Conservation (phyloP, 2,329 filamentous ascomycete genomes). For the Exophiala spinifera region DNA sequence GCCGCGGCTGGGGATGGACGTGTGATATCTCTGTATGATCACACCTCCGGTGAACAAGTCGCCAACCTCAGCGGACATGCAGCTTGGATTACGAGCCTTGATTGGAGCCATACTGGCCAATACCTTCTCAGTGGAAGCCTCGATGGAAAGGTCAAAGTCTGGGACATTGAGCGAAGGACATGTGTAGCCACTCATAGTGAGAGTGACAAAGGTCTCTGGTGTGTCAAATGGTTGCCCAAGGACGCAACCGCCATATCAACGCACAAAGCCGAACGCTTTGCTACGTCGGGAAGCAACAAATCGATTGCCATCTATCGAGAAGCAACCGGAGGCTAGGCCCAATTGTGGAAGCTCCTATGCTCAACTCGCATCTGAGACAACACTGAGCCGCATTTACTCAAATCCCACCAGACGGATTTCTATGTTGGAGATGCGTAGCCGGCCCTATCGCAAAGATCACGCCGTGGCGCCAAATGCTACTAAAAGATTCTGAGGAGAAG, state of each 20-base stretch:
- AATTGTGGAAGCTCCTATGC: background rate
- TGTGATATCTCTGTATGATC: conserved; percentile 88
- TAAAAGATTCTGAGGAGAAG: no score
- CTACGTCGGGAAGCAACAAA: conserved; percentile 71
- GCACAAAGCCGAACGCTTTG: conserved; percentile 64
- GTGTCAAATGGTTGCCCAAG: conserved; percentile 79
- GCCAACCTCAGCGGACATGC: conserved; percentile 76
- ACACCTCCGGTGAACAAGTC: conserved; percentile 86
- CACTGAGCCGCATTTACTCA: no score
- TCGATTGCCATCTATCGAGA: conserved; percentile 81
- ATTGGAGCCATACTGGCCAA: conserved; percentile 92
- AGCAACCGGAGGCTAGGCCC: conserved; percentile 62
- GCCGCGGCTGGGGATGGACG: conserved; percentile 87
- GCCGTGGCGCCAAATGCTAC: no score
- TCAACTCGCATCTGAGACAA: no score
- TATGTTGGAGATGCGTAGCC: no score
- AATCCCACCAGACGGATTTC: no score
- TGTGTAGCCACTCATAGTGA: conserved; percentile 95
- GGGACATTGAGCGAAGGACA: conserved; percentile 77
- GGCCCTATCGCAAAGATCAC: no score
- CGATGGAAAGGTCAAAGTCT: conserved; percentile 93
- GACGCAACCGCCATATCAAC: conserved; percentile 40
- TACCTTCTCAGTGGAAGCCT: conserved; percentile 83
- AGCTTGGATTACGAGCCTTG: conserved; percentile 85
- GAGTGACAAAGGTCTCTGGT: conserved; percentile 80